A percentile compares a stretch with the other conserved stretches of the same genome.
Conservation (phyloP, 805 yeast genomes). For the Metschnikowia kofuensis region DNA sequence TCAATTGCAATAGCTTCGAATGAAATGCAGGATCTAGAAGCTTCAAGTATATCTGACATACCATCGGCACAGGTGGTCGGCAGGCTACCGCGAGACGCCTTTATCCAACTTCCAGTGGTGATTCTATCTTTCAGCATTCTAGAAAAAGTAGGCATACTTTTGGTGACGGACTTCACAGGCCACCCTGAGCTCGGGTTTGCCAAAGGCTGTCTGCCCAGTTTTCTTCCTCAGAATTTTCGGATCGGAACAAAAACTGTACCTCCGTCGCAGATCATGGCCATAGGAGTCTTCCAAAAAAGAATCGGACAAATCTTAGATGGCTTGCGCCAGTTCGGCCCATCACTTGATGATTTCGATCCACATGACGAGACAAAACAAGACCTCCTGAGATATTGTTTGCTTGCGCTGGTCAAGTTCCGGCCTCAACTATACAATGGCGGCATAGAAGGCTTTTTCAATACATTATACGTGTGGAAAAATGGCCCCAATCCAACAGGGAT, state of each 20-base stretch:
- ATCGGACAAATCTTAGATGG: conserved; percentile 4
- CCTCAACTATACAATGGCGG: conserved; percentile 3
- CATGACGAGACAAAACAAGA: not conserved
- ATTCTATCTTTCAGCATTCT: conserved; percentile 10
- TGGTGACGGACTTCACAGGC: conserved; percentile 19
- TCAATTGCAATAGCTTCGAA: too few species aligned
- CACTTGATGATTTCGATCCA: not conserved
- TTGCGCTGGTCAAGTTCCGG: conserved; percentile 7
- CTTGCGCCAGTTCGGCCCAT: conserved; percentile 3
- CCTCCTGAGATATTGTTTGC: conserved; percentile 6
- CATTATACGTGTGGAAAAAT: conserved; percentile 2
- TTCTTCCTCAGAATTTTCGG: conserved; percentile 5
- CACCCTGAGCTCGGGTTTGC: conserved; percentile 9
- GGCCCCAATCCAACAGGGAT: not conserved
- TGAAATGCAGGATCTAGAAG: not conserved
- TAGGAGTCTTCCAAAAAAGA: conserved; percentile 5
- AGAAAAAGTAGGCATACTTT: conserved; percentile 7
- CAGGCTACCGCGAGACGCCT: not conserved
- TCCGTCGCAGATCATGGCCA: conserved; percentile 7
- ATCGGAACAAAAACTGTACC: conserved; percentile 5
- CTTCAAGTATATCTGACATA: not conserved
- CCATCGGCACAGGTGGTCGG: not conserved
- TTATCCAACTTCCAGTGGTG: conserved; percentile 16
- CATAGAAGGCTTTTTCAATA: conserved; percentile 13
- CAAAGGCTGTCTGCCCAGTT: conserved; percentile 2